A percentile compares a stretch with the other conserved stretches of the same genome.
These are phyloP conservation scores for Tetracladium setigerum DNA, from an alignment of 495 filamentous ascomycete species.

Conservation along the genomic window DNA sequence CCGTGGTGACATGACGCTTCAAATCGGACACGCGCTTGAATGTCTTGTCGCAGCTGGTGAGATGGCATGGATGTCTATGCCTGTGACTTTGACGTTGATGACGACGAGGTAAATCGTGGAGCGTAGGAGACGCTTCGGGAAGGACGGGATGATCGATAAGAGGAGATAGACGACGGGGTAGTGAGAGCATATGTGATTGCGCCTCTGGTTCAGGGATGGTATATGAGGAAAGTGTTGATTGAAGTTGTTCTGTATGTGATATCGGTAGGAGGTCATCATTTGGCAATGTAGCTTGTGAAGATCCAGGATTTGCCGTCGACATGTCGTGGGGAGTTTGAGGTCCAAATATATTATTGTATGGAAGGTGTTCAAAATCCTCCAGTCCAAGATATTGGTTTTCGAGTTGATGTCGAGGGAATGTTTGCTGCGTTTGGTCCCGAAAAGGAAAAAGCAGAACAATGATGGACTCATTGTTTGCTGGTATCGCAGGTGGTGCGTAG, in stretches of 20 bases:
- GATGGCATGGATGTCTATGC: not conserved
- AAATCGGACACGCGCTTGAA: constrained; percentile 1
- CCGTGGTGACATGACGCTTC: constrained; percentile 1
- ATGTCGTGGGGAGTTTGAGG: constrained; percentile 2
- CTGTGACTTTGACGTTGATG: constrained; percentile 2
- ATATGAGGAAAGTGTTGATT: not conserved
- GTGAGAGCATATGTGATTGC: not conserved
- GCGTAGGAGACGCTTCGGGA: not conserved
- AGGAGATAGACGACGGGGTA: not conserved
- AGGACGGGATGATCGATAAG: not conserved
- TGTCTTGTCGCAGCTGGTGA: not conserved
- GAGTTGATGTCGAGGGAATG: not conserved
- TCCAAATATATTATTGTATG: not conserved
- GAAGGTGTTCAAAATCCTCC: not conserved
- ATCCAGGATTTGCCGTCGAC: not conserved
- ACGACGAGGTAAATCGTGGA: not conserved
- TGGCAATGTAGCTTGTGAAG: not conserved
- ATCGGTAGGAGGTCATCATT: not conserved
- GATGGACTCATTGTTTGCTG: not conserved
- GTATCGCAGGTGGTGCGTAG: not conserved
- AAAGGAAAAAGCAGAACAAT: constrained; percentile 1
- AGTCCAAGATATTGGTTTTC: constrained; percentile 1
- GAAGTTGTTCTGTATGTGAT: not conserved
- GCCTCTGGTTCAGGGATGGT: not conserved
- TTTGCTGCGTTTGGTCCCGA: not conserved